Percentiles rank a stretch among this genome's conserved stretches.
These are phyloP conservation scores for Castanea mollissima DNA, from an alignment of 306 rosid species.

Conservation along the genomic window DNA sequence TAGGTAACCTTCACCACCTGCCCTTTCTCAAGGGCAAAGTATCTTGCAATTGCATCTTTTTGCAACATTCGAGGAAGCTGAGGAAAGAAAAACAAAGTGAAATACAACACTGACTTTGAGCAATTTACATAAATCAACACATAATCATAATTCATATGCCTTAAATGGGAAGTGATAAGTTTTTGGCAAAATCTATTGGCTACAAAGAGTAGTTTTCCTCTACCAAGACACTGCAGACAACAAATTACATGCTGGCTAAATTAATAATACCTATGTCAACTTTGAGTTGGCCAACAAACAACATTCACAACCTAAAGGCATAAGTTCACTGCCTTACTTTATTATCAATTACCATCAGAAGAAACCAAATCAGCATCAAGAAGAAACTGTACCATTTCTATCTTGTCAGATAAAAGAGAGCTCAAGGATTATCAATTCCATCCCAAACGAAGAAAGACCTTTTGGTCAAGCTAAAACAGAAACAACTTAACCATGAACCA, in stretches of 20 bases:
- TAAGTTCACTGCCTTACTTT: not conserved
- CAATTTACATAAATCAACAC: not conserved
- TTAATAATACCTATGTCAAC: not conserved
- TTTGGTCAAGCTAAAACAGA: not conserved
- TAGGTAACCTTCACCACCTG: conserved; percentile 79
- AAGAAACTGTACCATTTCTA: not conserved
- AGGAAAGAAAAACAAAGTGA: conserved; percentile 20
- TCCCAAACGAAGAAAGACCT: not conserved
- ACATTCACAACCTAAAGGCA: not conserved
- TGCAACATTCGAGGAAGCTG: conserved; percentile 88
- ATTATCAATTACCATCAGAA: not conserved
- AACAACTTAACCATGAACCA: not conserved
- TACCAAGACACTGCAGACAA: not conserved
- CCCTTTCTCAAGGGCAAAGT: conserved; percentile 84
- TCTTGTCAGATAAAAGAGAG: not conserved
- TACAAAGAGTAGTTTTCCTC: not conserved
- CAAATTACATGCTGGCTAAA: not conserved
- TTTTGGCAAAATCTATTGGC: too few species aligned
- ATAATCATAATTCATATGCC: not conserved
- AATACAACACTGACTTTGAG: not conserved
- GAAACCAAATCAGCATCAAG: not conserved
- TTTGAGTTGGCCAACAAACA: not conserved
- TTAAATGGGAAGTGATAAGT: not conserved
- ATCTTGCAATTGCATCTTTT: conserved; percentile 67
- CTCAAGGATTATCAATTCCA: not conserved